These are phyloP conservation scores for Chaetomium globosum DNA, from an alignment of 2,329 filamentous ascomycete species.

Conservation along the genomic window DNA sequence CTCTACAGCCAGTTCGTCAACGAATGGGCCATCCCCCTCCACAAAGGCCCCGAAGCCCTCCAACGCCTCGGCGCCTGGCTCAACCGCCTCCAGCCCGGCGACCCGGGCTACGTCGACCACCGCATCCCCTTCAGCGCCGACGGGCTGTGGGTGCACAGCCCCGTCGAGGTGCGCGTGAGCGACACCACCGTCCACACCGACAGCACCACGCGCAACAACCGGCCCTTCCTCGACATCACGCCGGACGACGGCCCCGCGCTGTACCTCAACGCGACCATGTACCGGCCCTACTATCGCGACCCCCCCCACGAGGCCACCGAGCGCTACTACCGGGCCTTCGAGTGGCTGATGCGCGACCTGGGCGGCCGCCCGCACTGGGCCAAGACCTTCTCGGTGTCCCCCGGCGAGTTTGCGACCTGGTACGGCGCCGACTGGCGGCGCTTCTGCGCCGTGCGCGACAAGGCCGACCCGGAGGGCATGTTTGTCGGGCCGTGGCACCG, in stretches of 20 bases:
- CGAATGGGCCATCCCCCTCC: constrained; percentile 91
- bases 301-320: constrained; percentile 63
- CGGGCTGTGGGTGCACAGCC: constrained; percentile 74
- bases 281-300: constrained; percentile 71
- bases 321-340: constrained; percentile 77
- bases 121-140: constrained; percentile 70
- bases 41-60: constrained; percentile 84
- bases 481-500: constrained; percentile 90
- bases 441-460: constrained; percentile 65
- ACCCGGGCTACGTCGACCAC: constrained; percentile 59
- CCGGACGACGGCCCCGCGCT: constrained; percentile 64
- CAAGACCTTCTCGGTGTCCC: constrained; percentile 69
- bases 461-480: constrained; percentile 73
- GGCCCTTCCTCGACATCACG: constrained; percentile 63
- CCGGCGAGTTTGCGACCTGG: constrained; percentile 58
- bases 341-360: constrained; percentile 78
- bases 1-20: constrained; percentile 98
- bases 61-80: constrained; percentile 84
- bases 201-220: constrained; percentile 34
- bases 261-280: constrained; percentile 80
- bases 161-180: constrained; percentile 75
- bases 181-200: constrained; percentile 55
- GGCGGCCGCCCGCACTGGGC: constrained; percentile 79
- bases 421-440: constrained; percentile 64
- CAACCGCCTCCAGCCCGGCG: constrained; percentile 60